Conservation (phyloP, 176 grass and related monocot genomes). For the Rhynchospora tenuis region DNA sequence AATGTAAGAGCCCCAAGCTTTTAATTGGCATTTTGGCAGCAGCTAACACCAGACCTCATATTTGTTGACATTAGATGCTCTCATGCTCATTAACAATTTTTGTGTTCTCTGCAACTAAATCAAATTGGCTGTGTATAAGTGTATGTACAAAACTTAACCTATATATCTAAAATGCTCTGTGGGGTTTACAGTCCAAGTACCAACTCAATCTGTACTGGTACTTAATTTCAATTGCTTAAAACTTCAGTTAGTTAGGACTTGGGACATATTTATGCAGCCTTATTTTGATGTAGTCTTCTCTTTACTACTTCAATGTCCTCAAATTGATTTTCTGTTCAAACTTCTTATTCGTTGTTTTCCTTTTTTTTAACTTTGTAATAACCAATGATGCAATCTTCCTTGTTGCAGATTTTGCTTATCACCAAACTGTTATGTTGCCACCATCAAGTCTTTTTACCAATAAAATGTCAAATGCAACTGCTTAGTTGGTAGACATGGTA, state of each 20-base stretch:
- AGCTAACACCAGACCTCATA: neutral
- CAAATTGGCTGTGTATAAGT: neutral
- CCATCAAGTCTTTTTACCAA: neutral
- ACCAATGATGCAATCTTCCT: neutral
- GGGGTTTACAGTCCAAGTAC: neutral
- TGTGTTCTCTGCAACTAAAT: neutral
- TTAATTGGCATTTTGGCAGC: neutral
- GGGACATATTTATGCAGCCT: neutral
- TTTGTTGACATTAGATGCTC: neutral
- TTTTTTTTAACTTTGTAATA: neutral
- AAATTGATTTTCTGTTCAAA: neutral
- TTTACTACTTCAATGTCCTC: neutral
- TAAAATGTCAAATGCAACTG: slow-evolving; percentile 7
- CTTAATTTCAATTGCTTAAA: neutral
- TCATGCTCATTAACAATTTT: neutral
- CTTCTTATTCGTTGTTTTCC: neutral
- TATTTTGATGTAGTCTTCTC: neutral
- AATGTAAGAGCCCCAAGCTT: neutral
- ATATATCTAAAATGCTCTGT: neutral
- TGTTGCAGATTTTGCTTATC: neutral
- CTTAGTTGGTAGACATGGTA: neutral
- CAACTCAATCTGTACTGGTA: neutral
- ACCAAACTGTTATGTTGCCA: neutral
- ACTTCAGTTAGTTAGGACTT: neutral
- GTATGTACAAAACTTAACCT: neutral